A percentile compares a stretch with the other conserved stretches of the same genome.
Conservation (phyloP, 805 yeast genomes). For the Suhomyces kilbournensis region DNA sequence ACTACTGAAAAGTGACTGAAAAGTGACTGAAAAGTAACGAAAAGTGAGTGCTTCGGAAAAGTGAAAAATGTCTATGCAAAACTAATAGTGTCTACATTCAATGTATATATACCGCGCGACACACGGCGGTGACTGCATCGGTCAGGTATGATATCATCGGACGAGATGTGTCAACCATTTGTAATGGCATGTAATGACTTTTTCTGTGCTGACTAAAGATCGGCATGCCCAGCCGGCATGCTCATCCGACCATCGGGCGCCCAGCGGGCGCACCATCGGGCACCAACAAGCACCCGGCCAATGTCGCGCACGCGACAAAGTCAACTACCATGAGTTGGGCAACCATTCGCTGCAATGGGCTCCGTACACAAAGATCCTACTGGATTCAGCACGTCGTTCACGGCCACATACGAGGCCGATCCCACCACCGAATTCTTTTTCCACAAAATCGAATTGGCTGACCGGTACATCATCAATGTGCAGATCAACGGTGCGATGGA, state of each 20-base stretch:
- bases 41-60: too few species aligned
- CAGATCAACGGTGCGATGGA: slow-evolving; percentile 47
- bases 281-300: too few species aligned
- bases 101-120: not conserved
- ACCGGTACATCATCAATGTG: slow-evolving; percentile 38
- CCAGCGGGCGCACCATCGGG: not conserved
- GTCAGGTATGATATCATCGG: not conserved
- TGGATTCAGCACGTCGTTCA: slow-evolving; percentile 10
- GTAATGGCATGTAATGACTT: not conserved
- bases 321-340: too few species aligned
- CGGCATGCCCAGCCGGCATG: not conserved
- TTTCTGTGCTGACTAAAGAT: not conserved
- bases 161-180: not conserved
- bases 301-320: not conserved
- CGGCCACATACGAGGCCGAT: slow-evolving; percentile 3
- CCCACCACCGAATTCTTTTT: slow-evolving; percentile 12
- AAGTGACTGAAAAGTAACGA: too few species aligned
- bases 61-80: too few species aligned
- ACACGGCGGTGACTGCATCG: too few species aligned
- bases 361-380: slow-evolving; percentile 4
- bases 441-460: slow-evolving; percentile 32
- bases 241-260: not conserved
- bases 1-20: too few species aligned
- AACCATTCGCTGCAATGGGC: not conserved
- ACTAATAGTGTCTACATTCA: too few species aligned